Evolutionary conservation across 1,139 yeast species (phyloP), one percentile per base, ranked within the genome.

Genomic region (Meyerozyma carpophila): DNA sequence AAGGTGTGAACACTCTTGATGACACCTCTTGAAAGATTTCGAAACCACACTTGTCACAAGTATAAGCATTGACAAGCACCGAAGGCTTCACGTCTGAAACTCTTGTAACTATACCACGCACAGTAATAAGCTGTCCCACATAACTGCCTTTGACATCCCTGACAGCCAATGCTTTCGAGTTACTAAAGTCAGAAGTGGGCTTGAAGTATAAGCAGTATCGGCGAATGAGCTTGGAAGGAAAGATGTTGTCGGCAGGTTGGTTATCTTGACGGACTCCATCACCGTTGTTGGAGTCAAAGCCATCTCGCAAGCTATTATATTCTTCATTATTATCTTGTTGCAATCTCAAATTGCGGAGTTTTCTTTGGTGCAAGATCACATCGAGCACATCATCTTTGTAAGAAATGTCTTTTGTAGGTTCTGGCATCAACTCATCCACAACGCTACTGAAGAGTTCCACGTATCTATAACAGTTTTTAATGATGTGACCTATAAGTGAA

Each of bases 1-100:
- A 70, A 9, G 98, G 99, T 36, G 87, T 82, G 65, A 89, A 94
- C 36, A 89, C 82, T 58, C 83, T 82, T 31, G 93, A 71, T 53
- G 81, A 84, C 53, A 94, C 95, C 63, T 93, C 98, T 68, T 93
- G 98, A 71, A 94, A 94, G 46, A 90, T 83, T 67, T 94, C 99
- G 62, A 80, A 85, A 40, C 98, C 99, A 73, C 99, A 94, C 56
- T 87, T 86, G 63, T 94, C 98, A 68, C 99, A 94, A 4, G 98
- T 88, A 61, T 93, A 94, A 0, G 98, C 98, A 55, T 86, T 89
- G 45, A 93, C 97, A 50, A 80, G 74, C 8, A 93, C 89, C 7
- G 89, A 75, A 5, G 99, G 99, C 64, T 91, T 93, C 41, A 94
- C 98, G 61, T 94, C 98, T 1, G 96, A 84, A 3, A 91, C 97